These are phyloP conservation scores for Fomes fomentarius DNA, from an alignment of 1,284 basidiomycete species.

Conservation along the genomic window DNA sequence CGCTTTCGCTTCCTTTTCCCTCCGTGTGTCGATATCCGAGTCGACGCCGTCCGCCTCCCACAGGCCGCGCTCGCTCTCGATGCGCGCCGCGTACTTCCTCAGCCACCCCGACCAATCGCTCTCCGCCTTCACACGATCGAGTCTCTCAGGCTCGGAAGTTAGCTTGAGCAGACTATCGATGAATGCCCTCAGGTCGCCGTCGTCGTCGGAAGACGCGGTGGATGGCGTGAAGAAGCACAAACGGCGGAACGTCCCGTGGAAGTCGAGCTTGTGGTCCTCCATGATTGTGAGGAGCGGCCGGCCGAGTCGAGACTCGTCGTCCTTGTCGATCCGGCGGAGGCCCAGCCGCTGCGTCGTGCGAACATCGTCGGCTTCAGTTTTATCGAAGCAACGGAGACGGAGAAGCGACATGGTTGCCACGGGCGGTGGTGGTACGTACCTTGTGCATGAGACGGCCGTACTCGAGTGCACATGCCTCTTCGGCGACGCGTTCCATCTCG, in stretches of 20 bases:
- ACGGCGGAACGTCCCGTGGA: constrained; percentile 79
- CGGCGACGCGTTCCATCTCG: constrained; percentile 61
- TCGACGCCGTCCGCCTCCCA: constrained; percentile 33
- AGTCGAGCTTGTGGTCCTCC: constrained; percentile 75
- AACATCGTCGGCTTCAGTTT: too few relatives aligned
- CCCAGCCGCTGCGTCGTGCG: constrained; percentile 66
- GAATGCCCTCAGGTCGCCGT: constrained; percentile 40
- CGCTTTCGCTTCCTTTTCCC: constrained; percentile 47
- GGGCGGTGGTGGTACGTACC: too few relatives aligned
- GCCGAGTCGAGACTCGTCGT: constrained; percentile 64
- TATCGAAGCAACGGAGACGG: too few relatives aligned
- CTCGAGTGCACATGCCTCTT: constrained; percentile 57
- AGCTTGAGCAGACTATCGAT: constrained; percentile 52
- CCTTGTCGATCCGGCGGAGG: constrained; percentile 52
- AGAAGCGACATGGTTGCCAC: too few relatives aligned
- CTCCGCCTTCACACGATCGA: constrained; percentile 48
- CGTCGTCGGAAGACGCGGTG: constrained; percentile 35
- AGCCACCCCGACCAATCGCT: constrained; percentile 70
- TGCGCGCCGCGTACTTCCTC: constrained; percentile 62
- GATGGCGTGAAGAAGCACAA: constrained; percentile 68
- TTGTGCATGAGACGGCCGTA: constrained; percentile 72
- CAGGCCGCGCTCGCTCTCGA: constrained; percentile 53
- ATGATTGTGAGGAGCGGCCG: constrained; percentile 73
- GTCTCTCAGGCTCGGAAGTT: constrained; percentile 45
- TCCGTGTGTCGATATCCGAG: constrained; percentile 42